Evolutionary conservation across 441 rosid species (phyloP).

Genomic region (Pelargonium cotyledonis): DNA sequence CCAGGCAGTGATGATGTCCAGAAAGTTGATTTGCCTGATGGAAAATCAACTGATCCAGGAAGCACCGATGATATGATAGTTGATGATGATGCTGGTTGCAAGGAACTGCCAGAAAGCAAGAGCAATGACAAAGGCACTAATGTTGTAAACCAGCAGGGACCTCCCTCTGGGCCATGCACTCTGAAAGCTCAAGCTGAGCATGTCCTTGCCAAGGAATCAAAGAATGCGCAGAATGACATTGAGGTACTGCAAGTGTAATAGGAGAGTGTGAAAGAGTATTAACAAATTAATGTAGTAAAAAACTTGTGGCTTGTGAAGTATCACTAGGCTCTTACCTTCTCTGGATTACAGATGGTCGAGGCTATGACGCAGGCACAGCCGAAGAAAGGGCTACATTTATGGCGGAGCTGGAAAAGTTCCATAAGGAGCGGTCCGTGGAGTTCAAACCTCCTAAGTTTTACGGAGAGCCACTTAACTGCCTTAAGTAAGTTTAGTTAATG

Average conservation of each 20-base stretch:
- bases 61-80: slow-evolving; percentile 17
- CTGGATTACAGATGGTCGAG: slow-evolving; percentile 44
- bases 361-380: slow-evolving; percentile 53
- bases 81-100: slow-evolving; percentile 4
- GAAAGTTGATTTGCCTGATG: slow-evolving; percentile 37
- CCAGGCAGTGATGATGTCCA: slow-evolving; percentile 22
- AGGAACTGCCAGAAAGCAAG: slow-evolving; percentile 23
- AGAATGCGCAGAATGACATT: slow-evolving; percentile 29
- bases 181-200: slow-evolving; percentile 49
- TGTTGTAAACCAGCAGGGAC: slow-evolving; percentile 18
- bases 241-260: slow-evolving; percentile 37
- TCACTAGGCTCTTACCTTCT: slow-evolving; percentile 1
- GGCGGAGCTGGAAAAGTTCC: slow-evolving; percentile 67
- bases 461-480: slow-evolving; percentile 77
- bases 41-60: slow-evolving; percentile 24
- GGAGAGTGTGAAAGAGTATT: neutral
- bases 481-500: slow-evolving; percentile 46
- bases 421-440: slow-evolving; percentile 51
- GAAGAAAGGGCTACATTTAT: slow-evolving; percentile 66
- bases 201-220: slow-evolving; percentile 19
- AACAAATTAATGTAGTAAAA: neutral
- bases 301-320: slow-evolving; percentile 6
- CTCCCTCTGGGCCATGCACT: slow-evolving; percentile 30
- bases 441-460: slow-evolving; percentile 84
- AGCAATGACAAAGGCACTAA: slow-evolving; percentile 16